Evolutionary conservation across 805 yeast species (phyloP).

Genomic region (Naumovozyma dairenensis): DNA sequence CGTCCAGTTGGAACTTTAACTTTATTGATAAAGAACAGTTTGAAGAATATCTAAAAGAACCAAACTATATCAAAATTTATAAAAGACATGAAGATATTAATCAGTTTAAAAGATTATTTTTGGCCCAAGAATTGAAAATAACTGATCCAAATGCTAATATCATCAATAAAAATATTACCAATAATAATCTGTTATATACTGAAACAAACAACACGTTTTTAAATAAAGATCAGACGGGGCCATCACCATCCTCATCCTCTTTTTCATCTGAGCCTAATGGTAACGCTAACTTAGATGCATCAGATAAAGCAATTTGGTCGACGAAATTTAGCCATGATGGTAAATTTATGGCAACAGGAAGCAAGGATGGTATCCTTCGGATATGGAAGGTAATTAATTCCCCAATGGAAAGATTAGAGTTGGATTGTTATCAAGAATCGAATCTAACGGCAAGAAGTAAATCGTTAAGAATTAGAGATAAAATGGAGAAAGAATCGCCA

Average conservation of each 20-base stretch:
- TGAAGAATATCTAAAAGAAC: constrained; percentile 36
- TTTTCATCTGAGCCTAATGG: no score
- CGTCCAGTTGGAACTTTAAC: constrained; percentile 11
- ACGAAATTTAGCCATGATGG: constrained; percentile 74
- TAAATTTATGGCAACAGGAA: constrained; percentile 73
- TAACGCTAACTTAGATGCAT: constrained; percentile 2
- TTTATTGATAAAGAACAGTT: constrained; percentile 31
- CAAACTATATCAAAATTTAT: constrained; percentile 45
- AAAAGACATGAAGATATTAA: constrained; percentile 39
- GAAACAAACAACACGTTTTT: no score
- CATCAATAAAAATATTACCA: no score
- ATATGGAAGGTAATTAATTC: constrained; percentile 77
- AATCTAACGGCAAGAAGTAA: constrained; percentile 7
- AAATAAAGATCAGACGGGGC: no score
- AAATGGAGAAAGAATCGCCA: no score
- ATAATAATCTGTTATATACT: no score
- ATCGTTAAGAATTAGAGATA: neutral
- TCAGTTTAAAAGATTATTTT: constrained; percentile 42
- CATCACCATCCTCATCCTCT: no score
- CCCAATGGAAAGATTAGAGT: constrained; percentile 53
- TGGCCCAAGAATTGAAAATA: constrained; percentile 52
- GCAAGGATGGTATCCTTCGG: constrained; percentile 57
- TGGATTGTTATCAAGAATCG: constrained; percentile 15
- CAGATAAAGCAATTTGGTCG: constrained; percentile 50
- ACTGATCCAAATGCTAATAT: neutral